A percentile compares a stretch with the other conserved stretches of the same genome.
Evolutionary conservation across 1,139 yeast species (phyloP).

Genomic region (Suhomyces taliae): DNA sequence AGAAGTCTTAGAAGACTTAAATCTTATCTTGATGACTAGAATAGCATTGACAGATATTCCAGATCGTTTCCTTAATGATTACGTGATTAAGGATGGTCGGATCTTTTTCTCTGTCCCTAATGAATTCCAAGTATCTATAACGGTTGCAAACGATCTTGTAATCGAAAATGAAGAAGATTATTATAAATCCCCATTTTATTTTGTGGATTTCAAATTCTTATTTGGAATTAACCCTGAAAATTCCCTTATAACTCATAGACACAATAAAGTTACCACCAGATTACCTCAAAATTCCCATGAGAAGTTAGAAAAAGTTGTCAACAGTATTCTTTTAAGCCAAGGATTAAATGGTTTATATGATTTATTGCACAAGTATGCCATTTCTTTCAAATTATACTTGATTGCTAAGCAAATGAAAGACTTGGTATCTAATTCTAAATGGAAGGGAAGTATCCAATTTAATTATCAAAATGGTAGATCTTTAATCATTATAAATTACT

Average conservation of each 20-base stretch:
- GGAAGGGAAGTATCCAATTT: slow-evolving; percentile 70
- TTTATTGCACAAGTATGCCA: slow-evolving; percentile 67
- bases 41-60: slow-evolving; percentile 74
- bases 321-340: slow-evolving; percentile 52
- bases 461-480: slow-evolving; percentile 64
- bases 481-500: slow-evolving; percentile 64
- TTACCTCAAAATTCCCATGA: slow-evolving; percentile 39
- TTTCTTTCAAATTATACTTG: slow-evolving; percentile 70
- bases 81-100: slow-evolving; percentile 72
- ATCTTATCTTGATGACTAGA: slow-evolving; percentile 71
- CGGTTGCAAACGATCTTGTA: slow-evolving; percentile 52
- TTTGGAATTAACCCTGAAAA: slow-evolving; percentile 48
- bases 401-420: slow-evolving; percentile 64
- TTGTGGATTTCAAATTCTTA: slow-evolving; percentile 72
- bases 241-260: slow-evolving; percentile 30
- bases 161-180: slow-evolving; percentile 51
- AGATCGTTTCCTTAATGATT: slow-evolving; percentile 52
- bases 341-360: slow-evolving; percentile 64
- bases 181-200: slow-evolving; percentile 61
- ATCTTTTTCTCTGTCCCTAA: slow-evolving; percentile 63
- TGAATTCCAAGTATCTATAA: slow-evolving; percentile 69
- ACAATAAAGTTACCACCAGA: slow-evolving; percentile 28
- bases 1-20: slow-evolving; percentile 65
- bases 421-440: slow-evolving; percentile 49
- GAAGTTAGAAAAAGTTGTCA: slow-evolving; percentile 56